Evolutionary conservation across 192 early-diverging fungal species (phyloP).

Genomic region (Globomyces pollinis-pini): DNA sequence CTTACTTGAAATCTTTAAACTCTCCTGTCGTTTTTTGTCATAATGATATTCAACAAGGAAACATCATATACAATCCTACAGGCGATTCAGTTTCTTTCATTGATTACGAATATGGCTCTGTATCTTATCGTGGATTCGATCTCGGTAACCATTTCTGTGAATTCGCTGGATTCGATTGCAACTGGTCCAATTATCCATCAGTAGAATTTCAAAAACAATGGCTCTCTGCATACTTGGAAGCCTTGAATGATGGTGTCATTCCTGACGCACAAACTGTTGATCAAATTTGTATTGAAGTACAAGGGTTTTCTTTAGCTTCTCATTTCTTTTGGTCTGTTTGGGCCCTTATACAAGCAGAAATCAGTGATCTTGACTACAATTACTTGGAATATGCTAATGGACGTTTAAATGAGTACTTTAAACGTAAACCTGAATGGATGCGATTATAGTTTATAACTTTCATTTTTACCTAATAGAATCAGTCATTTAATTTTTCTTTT

Average conservation of each 20-base stretch:
- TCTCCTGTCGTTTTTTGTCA: conserved; percentile 86
- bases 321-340: conserved; percentile 82
- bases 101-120: conserved; percentile 88
- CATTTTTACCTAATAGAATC: too few relatives aligned
- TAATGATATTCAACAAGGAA: conserved; percentile 84
- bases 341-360: conserved; percentile 58
- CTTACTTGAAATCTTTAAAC: conserved; percentile 45
- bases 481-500: too few relatives aligned
- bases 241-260: conserved; percentile 12
- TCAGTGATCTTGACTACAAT: conserved; percentile 92
- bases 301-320: conserved; percentile 74
- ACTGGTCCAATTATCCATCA: conserved; percentile 74
- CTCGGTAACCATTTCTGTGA: conserved; percentile 96
- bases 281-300: conserved; percentile 64
- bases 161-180: conserved; percentile 91
- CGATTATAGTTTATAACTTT: too few relatives aligned
- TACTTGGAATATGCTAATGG: conserved; percentile 81
- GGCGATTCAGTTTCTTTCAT: conserved; percentile 42
- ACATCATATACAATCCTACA: conserved; percentile 66
- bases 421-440: neutral
- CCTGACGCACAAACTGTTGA: conserved; percentile 48
- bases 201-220: conserved; percentile 62
- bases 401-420: conserved; percentile 65
- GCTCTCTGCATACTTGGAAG: conserved; percentile 64
- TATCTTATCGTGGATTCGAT: conserved; percentile 83